These are phyloP conservation scores for Pestalotiopsis sp. DNA, from an alignment of 2,329 filamentous ascomycete genomes.

Conservation along the genomic window DNA sequence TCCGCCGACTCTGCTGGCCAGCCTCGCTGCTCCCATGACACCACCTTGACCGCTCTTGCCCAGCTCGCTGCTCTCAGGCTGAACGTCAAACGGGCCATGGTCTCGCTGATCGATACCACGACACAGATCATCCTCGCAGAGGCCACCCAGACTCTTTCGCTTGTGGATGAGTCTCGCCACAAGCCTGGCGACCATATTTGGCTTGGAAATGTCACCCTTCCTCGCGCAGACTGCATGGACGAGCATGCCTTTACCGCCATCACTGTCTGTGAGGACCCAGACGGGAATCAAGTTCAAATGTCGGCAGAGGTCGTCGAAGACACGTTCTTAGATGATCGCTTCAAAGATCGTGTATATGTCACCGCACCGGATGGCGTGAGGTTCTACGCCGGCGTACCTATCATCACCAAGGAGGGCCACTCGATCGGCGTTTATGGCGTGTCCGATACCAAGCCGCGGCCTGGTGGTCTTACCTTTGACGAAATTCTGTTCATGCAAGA, in stretches of 20 bases:
- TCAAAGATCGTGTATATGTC: slow-evolving; percentile 18
- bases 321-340: slow-evolving; percentile 32
- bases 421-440: slow-evolving; percentile 22
- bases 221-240: slow-evolving; percentile 24
- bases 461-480: slow-evolving; percentile 48
- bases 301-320: slow-evolving; percentile 38
- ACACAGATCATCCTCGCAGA: slow-evolving; percentile 55
- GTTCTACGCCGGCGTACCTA: slow-evolving; percentile 23
- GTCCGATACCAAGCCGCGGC: slow-evolving; percentile 23
- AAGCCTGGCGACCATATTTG: slow-evolving; percentile 25
- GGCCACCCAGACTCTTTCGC: slow-evolving; percentile 43
- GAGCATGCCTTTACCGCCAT: slow-evolving; percentile 19
- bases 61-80: slow-evolving; percentile 50
- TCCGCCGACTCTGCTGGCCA: slow-evolving; percentile 4
- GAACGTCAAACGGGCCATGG: slow-evolving; percentile 42
- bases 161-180: slow-evolving; percentile 34
- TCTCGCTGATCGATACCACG: slow-evolving; percentile 53
- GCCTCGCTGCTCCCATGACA: slow-evolving; percentile 36
- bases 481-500: slow-evolving; percentile 59
- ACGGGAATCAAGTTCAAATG: slow-evolving; percentile 8
- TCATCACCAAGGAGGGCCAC: slow-evolving; percentile 17
- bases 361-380: slow-evolving; percentile 20
- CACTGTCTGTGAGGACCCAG: slow-evolving; percentile 17
- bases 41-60: slow-evolving; percentile 49
- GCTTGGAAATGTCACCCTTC: slow-evolving; percentile 26